Evolutionary conservation across 108 stramenopile species (phyloP).

Genomic region (Nitzschia palea): DNA sequence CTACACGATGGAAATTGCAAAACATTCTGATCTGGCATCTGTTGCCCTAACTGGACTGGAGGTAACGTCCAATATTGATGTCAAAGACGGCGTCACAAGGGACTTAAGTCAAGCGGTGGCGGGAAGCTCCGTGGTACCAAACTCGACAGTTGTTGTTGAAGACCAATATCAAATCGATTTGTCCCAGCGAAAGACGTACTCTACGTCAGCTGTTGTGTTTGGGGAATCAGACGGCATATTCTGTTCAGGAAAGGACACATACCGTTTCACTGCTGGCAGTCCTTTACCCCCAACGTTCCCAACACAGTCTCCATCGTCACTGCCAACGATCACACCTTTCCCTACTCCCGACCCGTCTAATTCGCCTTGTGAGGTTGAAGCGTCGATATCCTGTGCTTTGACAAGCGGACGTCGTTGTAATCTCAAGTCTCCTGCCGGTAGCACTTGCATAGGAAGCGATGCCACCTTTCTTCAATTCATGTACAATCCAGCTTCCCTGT

Average conservation of each 20-base stretch:
- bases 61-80: neutral
- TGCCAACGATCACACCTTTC: slow-evolving; percentile 17
- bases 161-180: slow-evolving; percentile 3
- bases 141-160: neutral
- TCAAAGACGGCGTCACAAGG: neutral
- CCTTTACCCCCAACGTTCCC: slow-evolving; percentile 6
- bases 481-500: slow-evolving; percentile 16
- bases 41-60: neutral
- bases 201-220: neutral
- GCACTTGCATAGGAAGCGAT: slow-evolving; percentile 6
- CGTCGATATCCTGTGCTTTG: slow-evolving; percentile 14
- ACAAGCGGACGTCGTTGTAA: slow-evolving; percentile 16
- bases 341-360: neutral
- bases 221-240: neutral
- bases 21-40: neutral
- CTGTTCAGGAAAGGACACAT: neutral
- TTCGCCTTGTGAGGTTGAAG: slow-evolving; percentile 1
- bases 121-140: neutral
- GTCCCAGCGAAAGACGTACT: neutral
- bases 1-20: neutral
- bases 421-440: slow-evolving; percentile 9
- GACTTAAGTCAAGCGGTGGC: neutral
- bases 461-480: slow-evolving; percentile 22
- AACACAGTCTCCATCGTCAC: slow-evolving; percentile 11
- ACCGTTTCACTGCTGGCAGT: slow-evolving; percentile 6